A percentile compares a stretch with the other conserved stretches of the same genome.
Conservation (phyloP, 1,284 basidiomycete species). For the Trichosporon faecale region DNA sequence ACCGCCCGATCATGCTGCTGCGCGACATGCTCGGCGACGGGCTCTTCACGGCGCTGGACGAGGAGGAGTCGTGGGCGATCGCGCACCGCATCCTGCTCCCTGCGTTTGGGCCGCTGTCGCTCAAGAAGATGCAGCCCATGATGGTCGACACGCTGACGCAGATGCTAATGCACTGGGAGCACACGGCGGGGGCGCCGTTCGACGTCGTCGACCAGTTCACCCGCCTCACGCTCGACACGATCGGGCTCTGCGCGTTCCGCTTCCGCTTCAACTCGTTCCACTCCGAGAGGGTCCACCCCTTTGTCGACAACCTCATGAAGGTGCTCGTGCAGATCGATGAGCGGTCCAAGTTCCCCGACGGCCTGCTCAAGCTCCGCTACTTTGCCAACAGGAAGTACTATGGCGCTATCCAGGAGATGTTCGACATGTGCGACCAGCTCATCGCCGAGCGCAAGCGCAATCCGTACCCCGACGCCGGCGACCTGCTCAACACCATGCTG, state of each 20-base stretch:
- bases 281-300: conserved; percentile 51
- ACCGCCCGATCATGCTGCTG: conserved; percentile 49
- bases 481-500: conserved; percentile 56
- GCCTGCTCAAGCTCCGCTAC: conserved; percentile 52
- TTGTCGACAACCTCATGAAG: conserved; percentile 51
- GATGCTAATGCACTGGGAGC: conserved; percentile 41
- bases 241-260: conserved; percentile 47
- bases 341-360: conserved; percentile 51
- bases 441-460: neutral
- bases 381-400: conserved; percentile 51
- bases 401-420: conserved; percentile 49
- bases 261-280: conserved; percentile 47
- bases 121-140: conserved; percentile 56
- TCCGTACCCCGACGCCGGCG: conserved; percentile 38
- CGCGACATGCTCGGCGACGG: conserved; percentile 55
- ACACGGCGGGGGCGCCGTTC: conserved; percentile 19
- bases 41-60: conserved; percentile 47
- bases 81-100: conserved; percentile 59
- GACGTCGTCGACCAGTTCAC: conserved; percentile 31
- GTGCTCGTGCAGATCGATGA: conserved; percentile 53
- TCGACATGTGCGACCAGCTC: neutral
- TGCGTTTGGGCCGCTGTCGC: conserved; percentile 55
- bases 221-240: conserved; percentile 12
- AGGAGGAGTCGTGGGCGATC: conserved; percentile 55
- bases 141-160: conserved; percentile 57